These are phyloP conservation scores for Ceratocystis cacaofunesta DNA, from an alignment of 2,329 filamentous ascomycete genomes.

Conservation along the genomic window DNA sequence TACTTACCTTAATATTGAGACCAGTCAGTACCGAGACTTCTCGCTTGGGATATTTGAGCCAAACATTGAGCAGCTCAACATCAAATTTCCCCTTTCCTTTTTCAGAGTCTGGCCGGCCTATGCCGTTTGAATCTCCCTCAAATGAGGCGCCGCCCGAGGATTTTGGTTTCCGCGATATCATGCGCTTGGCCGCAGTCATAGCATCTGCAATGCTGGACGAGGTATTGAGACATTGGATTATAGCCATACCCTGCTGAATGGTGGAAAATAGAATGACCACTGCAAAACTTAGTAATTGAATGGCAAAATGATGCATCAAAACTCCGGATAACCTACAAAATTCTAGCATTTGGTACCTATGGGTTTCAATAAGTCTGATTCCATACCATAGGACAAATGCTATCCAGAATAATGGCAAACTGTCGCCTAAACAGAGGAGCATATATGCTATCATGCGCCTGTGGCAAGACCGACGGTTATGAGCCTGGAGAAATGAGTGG, in stretches of 20 bases:
- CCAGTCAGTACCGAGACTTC: slow-evolving; percentile 15
- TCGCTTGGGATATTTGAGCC: slow-evolving; percentile 17
- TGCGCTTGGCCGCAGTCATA: slow-evolving; percentile 43
- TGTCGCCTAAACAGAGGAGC: slow-evolving; percentile 16
- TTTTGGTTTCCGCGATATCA: slow-evolving; percentile 21
- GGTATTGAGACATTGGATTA: slow-evolving; percentile 50
- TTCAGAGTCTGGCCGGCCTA: neutral
- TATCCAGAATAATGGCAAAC: slow-evolving; percentile 16
- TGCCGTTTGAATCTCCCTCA: neutral
- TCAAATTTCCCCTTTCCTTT: neutral
- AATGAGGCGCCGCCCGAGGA: neutral
- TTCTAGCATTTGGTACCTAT: slow-evolving; percentile 16
- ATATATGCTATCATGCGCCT: slow-evolving; percentile 9
- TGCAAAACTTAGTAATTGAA: slow-evolving; percentile 1
- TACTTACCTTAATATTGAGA: slow-evolving; percentile 16
- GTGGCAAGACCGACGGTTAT: slow-evolving; percentile 10
- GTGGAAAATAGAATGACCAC: slow-evolving; percentile 17
- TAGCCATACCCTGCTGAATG: slow-evolving; percentile 17
- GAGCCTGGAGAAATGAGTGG: slow-evolving; percentile 7
- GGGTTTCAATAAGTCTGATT: slow-evolving; percentile 9
- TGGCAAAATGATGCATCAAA: neutral
- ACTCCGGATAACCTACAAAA: slow-evolving; percentile 13
- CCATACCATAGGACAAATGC: slow-evolving; percentile 18
- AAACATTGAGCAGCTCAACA: slow-evolving; percentile 17
- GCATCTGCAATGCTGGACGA: slow-evolving; percentile 49